These are phyloP conservation scores for Orbilia brochopaga DNA, from an alignment of 2,329 filamentous ascomycete species.

Conservation along the genomic window DNA sequence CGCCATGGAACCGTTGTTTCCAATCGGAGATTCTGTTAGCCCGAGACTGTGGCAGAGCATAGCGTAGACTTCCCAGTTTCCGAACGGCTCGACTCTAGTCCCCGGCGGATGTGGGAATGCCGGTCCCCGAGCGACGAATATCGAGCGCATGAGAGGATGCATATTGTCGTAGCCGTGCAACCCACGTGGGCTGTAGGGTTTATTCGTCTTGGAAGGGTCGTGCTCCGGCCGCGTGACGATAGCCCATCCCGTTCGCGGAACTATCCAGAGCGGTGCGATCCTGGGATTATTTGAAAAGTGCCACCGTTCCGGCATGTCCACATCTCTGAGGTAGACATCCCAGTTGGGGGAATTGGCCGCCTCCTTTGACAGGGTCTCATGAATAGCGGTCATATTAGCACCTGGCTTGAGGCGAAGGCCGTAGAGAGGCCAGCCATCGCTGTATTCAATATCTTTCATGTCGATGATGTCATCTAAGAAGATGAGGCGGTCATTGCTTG, in stretches of 20 bases:
- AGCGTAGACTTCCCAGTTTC: slow-evolving; percentile 87
- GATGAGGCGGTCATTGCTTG: slow-evolving; percentile 76
- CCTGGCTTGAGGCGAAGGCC: slow-evolving; percentile 76
- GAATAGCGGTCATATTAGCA: slow-evolving; percentile 70
- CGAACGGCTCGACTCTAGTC: slow-evolving; percentile 78
- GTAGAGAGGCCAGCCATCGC: slow-evolving; percentile 92
- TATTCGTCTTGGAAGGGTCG: slow-evolving; percentile 68
- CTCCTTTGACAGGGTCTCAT: slow-evolving; percentile 62
- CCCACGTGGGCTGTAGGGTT: slow-evolving; percentile 75
- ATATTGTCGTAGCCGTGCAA: slow-evolving; percentile 95
- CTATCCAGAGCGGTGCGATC: slow-evolving; percentile 92
- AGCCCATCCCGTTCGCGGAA: slow-evolving; percentile 91
- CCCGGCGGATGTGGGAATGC: slow-evolving; percentile 87
- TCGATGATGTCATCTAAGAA: slow-evolving; percentile 91
- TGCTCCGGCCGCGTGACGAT: slow-evolving; percentile 83
- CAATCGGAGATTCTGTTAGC: slow-evolving; percentile 66
- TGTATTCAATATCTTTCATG: slow-evolving; percentile 75
- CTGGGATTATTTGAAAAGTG: slow-evolving; percentile 87
- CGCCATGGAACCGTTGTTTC: slow-evolving; percentile 83
- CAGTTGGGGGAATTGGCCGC: slow-evolving; percentile 69
- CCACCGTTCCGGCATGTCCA: slow-evolving; percentile 89
- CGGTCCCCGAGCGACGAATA: slow-evolving; percentile 89
- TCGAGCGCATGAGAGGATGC: slow-evolving; percentile 92
- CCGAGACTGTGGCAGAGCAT: slow-evolving; percentile 87
- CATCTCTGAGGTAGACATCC: slow-evolving; percentile 83